These are phyloP conservation scores for Saccharomyces hybrid DNA, from an alignment of 1,139 yeast genomes.

Conservation along the genomic window DNA sequence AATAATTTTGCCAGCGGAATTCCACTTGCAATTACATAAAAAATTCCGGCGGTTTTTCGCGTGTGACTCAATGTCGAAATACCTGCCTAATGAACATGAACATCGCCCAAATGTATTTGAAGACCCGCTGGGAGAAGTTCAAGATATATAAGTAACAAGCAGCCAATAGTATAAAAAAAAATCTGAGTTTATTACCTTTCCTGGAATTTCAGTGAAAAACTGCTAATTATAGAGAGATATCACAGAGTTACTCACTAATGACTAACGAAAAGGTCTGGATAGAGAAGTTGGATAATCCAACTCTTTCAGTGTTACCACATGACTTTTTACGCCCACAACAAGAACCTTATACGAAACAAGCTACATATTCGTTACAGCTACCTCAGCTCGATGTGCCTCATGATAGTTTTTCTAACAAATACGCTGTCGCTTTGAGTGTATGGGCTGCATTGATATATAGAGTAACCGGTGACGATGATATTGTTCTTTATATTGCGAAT, in stretches of 20 bases:
- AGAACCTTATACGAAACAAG: slow-evolving; percentile 60
- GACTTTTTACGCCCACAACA: slow-evolving; percentile 79
- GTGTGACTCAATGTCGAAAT: background rate
- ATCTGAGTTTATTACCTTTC: background rate
- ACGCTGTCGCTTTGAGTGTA: slow-evolving; percentile 55
- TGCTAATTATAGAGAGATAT: background rate
- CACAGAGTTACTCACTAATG: background rate
- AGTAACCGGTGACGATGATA: slow-evolving; percentile 89
- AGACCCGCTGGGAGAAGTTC: background rate
- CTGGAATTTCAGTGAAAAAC: background rate
- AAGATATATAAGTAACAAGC: background rate
- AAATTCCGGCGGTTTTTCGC: slow-evolving; percentile 1
- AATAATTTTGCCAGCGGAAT: background rate
- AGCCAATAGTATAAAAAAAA: background rate
- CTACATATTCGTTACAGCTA: slow-evolving; percentile 37
- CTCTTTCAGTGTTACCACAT: slow-evolving; percentile 79
- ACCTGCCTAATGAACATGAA: background rate
- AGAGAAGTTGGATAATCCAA: slow-evolving; percentile 64
- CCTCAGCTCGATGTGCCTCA: slow-evolving; percentile 28
- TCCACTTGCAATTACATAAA: background rate
- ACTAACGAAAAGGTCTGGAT: slow-evolving; percentile 47
- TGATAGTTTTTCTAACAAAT: slow-evolving; percentile 32
- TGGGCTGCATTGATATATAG: slow-evolving; percentile 69
- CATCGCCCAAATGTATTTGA: background rate
- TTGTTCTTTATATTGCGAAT: slow-evolving; percentile 67